Base-by-base conservation (phyloP, 2,329 filamentous ascomycete genomes). In the Leptodontidium sp. region DNA sequence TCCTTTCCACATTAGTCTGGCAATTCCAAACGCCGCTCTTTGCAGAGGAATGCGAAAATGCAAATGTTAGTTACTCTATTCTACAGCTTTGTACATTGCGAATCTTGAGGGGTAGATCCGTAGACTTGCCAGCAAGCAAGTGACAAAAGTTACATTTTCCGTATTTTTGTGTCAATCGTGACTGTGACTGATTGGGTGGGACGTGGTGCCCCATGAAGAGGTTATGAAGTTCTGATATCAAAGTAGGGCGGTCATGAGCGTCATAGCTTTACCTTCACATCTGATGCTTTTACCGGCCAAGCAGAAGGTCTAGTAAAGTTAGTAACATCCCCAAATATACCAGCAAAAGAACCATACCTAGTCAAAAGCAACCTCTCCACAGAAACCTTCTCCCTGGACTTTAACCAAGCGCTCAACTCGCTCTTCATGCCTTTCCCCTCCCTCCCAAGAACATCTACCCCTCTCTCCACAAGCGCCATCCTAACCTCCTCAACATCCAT, bases 381-480 rank as follows among this genome's bases (percentile, higher is more conserved):
- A 62, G 74, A 66, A 8, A 67, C 70, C 58, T 77, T 78, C 65
- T 79, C 71, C 69, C 78, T 81, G 14, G 77, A 75, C 53, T 75
- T 73, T 45, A 84, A 72, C 83, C 83, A 85, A 47, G 69, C 73
- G 32, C 69, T 68, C 67, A 86, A 72, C 40, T 77, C 74, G 45
- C 73, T 78, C 38, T 80, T 82, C 65, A 84, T 75, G 4, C 76
- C 71, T 21, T 76, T 65, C 58, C 82, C 80, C 0, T 75, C 72
- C 21, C 70, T 76, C 4, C 81, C 85, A 32, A 87, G 72, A 11
- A 87, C 84, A 73, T 87, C 81, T 45, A 91, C 83, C 0, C 90
- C 92, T 15, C 91, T 85, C 72, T 93, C 91, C 67, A 88, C 84
- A 75, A 91, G 91, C 15, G 93, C 93, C 68, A 93, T 85, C 69